These are phyloP conservation scores for Salmacisia buchloeana DNA, from an alignment of 1,284 basidiomycete species.

Conservation along the genomic window DNA sequence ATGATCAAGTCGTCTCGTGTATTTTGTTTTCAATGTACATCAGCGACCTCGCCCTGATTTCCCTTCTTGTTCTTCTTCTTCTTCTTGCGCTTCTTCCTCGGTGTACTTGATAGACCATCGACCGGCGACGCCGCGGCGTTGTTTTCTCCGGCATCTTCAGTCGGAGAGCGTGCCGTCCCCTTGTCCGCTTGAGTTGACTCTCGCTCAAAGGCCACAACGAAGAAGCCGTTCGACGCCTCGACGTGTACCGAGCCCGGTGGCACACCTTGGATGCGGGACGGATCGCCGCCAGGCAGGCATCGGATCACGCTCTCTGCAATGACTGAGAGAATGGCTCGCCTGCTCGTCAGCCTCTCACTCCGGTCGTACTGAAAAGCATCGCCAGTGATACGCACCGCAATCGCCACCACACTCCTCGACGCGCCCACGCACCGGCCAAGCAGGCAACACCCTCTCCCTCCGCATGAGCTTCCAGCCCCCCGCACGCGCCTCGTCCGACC, in stretches of 20 bases:
- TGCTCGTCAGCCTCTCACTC: background rate
- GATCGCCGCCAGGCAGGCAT: constrained; percentile 25
- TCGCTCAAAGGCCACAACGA: constrained; percentile 36
- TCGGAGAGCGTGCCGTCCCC: too few species aligned
- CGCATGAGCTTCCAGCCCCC: constrained; percentile 32
- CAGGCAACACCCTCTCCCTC: constrained; percentile 25
- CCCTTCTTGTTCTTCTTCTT: constrained; percentile 1
- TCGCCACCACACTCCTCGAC: constrained; percentile 18
- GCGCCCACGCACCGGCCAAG: constrained; percentile 35
- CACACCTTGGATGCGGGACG: constrained; percentile 1
- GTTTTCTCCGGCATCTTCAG: background rate
- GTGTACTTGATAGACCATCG: background rate
- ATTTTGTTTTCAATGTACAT: background rate
- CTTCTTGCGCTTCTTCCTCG: background rate
- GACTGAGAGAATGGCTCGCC: background rate
- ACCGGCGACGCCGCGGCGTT: background rate
- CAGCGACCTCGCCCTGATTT: background rate
- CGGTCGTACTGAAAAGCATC: background rate
- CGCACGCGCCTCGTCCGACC: constrained; percentile 21
- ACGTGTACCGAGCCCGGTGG: constrained; percentile 16
- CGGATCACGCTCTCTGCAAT: constrained; percentile 27
- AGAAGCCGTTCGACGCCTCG: constrained; percentile 39
- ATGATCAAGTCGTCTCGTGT: background rate
- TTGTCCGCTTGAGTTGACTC: background rate
- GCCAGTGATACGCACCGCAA: background rate